Percentiles rank a stretch among this genome's conserved stretches.
These are phyloP conservation scores for Austroboletus eburneus DNA, from an alignment of 768 basidiomycete genomes.

Conservation along the genomic window DNA sequence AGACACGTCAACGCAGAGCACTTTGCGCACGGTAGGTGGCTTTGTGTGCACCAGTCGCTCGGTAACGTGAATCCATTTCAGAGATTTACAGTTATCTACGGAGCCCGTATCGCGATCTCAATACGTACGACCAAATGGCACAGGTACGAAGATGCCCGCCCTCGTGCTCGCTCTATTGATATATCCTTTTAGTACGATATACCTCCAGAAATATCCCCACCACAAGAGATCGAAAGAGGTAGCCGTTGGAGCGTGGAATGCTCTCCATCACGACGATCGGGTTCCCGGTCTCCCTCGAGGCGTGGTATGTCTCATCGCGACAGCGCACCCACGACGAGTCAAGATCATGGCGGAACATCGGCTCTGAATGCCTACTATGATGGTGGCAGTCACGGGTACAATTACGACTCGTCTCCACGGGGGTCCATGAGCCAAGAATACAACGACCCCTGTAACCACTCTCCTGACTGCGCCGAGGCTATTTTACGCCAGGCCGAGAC, in stretches of 20 bases:
- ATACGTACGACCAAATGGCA: conserved; percentile 73
- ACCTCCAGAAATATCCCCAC: conserved; percentile 40
- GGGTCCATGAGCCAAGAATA: background rate
- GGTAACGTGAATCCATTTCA: conserved; percentile 24
- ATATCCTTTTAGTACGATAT: conserved; percentile 52
- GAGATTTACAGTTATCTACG: conserved; percentile 88
- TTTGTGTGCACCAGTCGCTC: too few relatives aligned
- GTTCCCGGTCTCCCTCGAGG: conserved; percentile 27
- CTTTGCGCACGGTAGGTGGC: conserved; percentile 83
- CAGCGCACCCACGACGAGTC: too few relatives aligned
- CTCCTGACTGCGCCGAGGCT: background rate
- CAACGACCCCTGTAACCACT: background rate
- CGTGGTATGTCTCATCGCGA: conserved; percentile 3
- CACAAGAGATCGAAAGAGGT: conserved; percentile 21
- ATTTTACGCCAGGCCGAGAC: conserved; percentile 1
- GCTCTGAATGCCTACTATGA: too few relatives aligned
- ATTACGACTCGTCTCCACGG: conserved; percentile 4
- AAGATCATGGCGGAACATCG: too few relatives aligned
- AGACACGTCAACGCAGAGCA: conserved; percentile 79
- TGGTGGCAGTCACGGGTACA: conserved; percentile 3
- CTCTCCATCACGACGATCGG: conserved; percentile 21
- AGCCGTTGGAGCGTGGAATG: conserved; percentile 27
- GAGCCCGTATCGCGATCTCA: conserved; percentile 83
- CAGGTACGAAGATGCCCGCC: conserved; percentile 50
- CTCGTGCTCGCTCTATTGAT: conserved; percentile 1